phyloP scores from a whole-genome alignment of 345 rosid species.

The Cardiospermum halicacabum region DNA sequence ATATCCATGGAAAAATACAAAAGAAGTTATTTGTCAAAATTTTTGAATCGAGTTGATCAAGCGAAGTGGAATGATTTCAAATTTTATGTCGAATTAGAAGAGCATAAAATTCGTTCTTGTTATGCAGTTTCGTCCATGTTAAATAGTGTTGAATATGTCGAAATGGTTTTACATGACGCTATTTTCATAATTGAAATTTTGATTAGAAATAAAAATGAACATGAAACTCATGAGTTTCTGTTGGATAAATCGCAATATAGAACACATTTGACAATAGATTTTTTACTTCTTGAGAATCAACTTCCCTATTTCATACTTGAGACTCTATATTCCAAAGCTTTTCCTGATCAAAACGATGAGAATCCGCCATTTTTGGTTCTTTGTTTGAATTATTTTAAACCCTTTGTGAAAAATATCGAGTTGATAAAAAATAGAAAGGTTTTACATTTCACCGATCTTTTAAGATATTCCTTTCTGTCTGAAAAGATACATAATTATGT shows the following conservation, averaged over 20 bases:
- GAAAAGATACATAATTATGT: too few species aligned
- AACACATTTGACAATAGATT: neutral
- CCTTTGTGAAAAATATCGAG: too few species aligned
- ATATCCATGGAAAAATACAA: neutral
- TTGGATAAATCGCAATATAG: fast-evolving
- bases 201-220: fast-evolving
- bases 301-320: neutral
- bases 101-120: neutral
- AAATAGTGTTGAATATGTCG: neutral
- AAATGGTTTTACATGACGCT: neutral
- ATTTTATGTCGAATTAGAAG: neutral
- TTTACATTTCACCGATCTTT: too few species aligned
- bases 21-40: neutral
- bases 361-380: too few species aligned
- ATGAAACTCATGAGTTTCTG: neutral
- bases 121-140: neutral
- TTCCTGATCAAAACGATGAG: neutral
- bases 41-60: neutral
- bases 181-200: neutral
- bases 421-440: too few species aligned
- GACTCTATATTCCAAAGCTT: neutral
- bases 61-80: neutral
- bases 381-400: too few species aligned
- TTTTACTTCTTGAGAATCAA: neutral
- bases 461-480: too few species aligned